phyloP scores from a whole-genome alignment of 179 eudicot species.

The Patellifolia procumbens region DNA sequence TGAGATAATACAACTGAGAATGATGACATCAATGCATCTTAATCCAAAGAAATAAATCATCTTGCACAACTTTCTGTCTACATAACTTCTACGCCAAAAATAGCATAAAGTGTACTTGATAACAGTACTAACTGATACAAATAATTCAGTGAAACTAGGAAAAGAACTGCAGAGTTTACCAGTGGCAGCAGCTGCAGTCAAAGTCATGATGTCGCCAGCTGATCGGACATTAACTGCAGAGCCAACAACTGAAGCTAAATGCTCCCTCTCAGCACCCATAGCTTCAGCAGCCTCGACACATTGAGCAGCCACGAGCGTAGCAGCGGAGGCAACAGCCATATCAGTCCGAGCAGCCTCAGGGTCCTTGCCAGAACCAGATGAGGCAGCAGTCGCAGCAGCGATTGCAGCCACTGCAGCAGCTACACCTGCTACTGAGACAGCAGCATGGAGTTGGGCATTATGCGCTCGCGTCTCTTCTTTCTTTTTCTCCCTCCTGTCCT shows the following conservation, averaged over 20 bases:
- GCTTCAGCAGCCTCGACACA: constrained; percentile 97
- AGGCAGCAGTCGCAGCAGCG: constrained; percentile 87
- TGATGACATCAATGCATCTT: background rate
- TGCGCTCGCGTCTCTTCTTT: constrained; percentile 87
- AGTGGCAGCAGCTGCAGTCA: constrained; percentile 94
- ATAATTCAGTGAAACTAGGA: background rate
- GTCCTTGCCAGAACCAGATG: constrained; percentile 64
- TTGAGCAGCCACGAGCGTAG: constrained; percentile 92
- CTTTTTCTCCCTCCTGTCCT: constrained; percentile 86
- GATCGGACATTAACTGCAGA: constrained; percentile 91
- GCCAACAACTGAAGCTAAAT: constrained; percentile 77
- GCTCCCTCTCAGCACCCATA: constrained; percentile 94
- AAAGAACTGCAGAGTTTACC: constrained; percentile 38
- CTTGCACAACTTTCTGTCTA: background rate
- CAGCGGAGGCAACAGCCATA: constrained; percentile 94
- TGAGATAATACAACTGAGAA: background rate
- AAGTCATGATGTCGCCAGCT: constrained; percentile 87
- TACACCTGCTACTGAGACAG: constrained; percentile 87
- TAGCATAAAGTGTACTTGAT: background rate
- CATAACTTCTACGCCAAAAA: background rate
- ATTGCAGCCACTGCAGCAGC: constrained; percentile 95
- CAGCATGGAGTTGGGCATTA: constrained; percentile 86
- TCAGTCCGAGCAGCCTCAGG: constrained; percentile 71
- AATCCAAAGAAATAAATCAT: background rate
- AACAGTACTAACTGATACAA: background rate